Percentiles rank a stretch among this genome's conserved stretches.
Evolutionary conservation across 768 basidiomycete genomes (phyloP).

Genomic region (Boletus patriciae): DNA sequence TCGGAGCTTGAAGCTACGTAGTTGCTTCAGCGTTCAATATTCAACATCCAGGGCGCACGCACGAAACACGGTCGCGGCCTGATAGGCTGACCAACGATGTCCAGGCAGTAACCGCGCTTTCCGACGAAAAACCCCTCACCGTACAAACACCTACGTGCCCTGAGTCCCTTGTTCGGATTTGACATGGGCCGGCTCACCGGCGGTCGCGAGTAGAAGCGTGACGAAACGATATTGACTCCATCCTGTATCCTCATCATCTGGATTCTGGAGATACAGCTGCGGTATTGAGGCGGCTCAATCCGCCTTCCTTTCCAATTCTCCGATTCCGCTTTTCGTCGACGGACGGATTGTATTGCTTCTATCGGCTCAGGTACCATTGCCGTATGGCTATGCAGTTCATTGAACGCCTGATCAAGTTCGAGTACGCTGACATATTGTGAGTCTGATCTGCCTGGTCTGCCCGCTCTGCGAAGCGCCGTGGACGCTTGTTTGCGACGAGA

Average conservation of each 20-base stretch:
- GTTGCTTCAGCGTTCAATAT: neutral
- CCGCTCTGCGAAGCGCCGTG: slow-evolving; percentile 2
- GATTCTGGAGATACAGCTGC: neutral
- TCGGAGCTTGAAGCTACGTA: neutral
- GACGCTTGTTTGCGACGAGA: slow-evolving; percentile 1
- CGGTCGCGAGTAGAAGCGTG: slow-evolving; percentile 4
- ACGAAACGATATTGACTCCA: neutral
- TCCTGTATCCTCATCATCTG: neutral
- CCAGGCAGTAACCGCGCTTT: neutral
- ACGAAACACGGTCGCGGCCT: neutral
- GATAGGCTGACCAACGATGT: neutral
- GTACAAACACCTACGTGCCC: neutral
- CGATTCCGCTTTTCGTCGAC: slow-evolving; percentile 14
- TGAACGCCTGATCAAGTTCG: neutral
- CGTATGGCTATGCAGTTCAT: neutral
- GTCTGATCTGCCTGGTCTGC: neutral
- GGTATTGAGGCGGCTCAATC: slow-evolving; percentile 9
- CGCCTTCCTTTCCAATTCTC: slow-evolving; percentile 1
- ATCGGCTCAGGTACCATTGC: neutral
- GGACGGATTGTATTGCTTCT: slow-evolving; percentile 1
- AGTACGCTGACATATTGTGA: neutral
- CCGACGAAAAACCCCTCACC: neutral
- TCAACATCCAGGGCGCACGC: too few species aligned
- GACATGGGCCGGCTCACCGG: neutral
- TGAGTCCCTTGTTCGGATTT: neutral